Base-by-base conservation (phyloP, 2,329 filamentous ascomycete species). In the Pseudogymnoascus destructans region DNA sequence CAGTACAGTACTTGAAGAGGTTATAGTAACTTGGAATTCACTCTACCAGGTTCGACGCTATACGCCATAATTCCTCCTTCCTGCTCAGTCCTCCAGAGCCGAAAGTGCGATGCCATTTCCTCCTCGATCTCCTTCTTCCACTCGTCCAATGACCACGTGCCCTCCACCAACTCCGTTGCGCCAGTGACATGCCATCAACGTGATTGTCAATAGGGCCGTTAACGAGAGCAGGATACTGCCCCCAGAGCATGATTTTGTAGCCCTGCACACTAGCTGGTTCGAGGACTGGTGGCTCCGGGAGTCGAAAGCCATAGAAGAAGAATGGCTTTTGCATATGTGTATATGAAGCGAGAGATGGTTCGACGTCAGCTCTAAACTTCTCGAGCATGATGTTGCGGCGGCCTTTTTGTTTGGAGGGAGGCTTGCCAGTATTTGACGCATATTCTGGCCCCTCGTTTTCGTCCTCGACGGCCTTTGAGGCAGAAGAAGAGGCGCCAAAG, bases 91-190 rank as follows among this genome's bases (percentile, higher is more conserved):
- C 55, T 59, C 57, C 21, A 61, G 27, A 59, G 59, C 56, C 40
- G 59, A 61, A 63, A 63, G 36, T 63, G 60, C 23, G 60, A 63
- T 58, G 55, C 55, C 59, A 61, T 62, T 60, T 63, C 59, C 59
- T 63, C 59, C 40, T 62, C 61, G 17, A 62, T 58, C 38, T 19
- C 49, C 21, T 57, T 63, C 59, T 60, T 60, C 59, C 59, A 63
- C 33, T 61, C 59, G 58, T 63, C 59, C 55, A 61, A 60, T 30
- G 61, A 62, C 59, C 62, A 63, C 35, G 40, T 58, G 27, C 62
- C 61, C 35, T 61, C 61, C 3, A 23, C 59, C 38, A 61, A 55
- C 52, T 61, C 59, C 38, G 25, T 23, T 33, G 19, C 35, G 33
- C 61, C 59, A 57, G 10, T 49, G 46, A 42, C 58, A 59, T 59